Percentiles rank a stretch among this genome's conserved stretches.
Conservation (phyloP, 2,329 filamentous ascomycete species). For the Phialemonium atrogriseum region DNA sequence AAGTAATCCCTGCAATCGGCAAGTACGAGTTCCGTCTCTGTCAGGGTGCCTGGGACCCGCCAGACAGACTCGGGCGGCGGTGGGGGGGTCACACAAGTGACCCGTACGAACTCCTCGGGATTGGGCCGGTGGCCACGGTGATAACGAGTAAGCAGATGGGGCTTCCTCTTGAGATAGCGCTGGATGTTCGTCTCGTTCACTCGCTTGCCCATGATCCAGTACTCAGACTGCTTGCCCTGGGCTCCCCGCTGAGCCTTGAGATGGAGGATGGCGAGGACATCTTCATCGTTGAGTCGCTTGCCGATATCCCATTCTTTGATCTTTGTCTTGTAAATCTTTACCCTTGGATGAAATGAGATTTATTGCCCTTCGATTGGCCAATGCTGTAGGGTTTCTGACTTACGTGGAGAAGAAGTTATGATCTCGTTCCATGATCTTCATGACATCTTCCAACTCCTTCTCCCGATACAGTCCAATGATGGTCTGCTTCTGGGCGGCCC, state of each 20-base stretch:
- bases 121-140: slow-evolving; percentile 2
- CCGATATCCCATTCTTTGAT: slow-evolving; percentile 33
- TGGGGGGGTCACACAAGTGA: slow-evolving; percentile 2
- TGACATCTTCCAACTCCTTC: slow-evolving; percentile 4
- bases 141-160: slow-evolving; percentile 21
- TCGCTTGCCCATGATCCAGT: slow-evolving; percentile 27
- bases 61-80: slow-evolving; percentile 1
- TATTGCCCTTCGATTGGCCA: too few species aligned
- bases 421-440: slow-evolving; percentile 3
- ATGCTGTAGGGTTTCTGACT: background rate
- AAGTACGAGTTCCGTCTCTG: slow-evolving; percentile 2
- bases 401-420: slow-evolving; percentile 5
- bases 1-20: slow-evolving; percentile 5
- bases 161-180: slow-evolving; percentile 31
- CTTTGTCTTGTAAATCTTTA: slow-evolving; percentile 33
- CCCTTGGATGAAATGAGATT: background rate
- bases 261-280: slow-evolving; percentile 29
- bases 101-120: background rate
- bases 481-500: slow-evolving; percentile 1
- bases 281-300: slow-evolving; percentile 32
- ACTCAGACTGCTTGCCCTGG: slow-evolving; percentile 23
- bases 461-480: slow-evolving; percentile 1
- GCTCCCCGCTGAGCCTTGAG: slow-evolving; percentile 27
- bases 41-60: background rate
- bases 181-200: slow-evolving; percentile 31